Evolutionary conservation across 2,329 filamentous ascomycete genomes (phyloP), one percentile per base, ranked within the genome.

Genomic region (Geosmithia putterillii): DNA sequence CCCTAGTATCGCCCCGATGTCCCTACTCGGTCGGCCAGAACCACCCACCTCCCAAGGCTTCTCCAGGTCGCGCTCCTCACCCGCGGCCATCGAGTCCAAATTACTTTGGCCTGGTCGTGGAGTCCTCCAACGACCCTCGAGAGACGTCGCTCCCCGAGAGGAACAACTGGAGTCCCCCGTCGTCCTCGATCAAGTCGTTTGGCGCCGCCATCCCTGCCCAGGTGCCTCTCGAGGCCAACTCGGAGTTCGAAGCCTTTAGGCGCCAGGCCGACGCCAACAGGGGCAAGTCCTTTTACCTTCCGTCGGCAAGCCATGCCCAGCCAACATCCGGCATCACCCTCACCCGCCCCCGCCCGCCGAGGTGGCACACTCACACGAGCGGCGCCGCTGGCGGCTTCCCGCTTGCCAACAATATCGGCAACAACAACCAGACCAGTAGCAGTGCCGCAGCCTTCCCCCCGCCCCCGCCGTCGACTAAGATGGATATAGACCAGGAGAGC

Each of bases 221-320:
- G 49, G 65, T 87, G 7, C 74, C 85, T 0, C 65, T 86, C 42
- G 83, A 90, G 53, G 77, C 81, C 28, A 88, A 89, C 53, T 76
- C 83, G 7, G 81, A 88, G n/a, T 90, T 84, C 49, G 86, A 90
- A 57, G 82, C 83, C 2, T 90, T 94, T 57, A 73, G 72, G 51
- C 77, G 73, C 49, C 81, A 87, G 54, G 74, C 78, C n/a, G 84
- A 89, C 54, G 69, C 74, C 32, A 81, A 80, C 51, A 63, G 65
- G 38, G 61, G 65, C 41, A 66, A 60, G 40, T 56, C 63, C 0
- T 62, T 62, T 35, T 76, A 58, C 28, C 59, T 81, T 8, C 61
- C 65, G 45, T 58, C 63, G 39, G 67, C 22, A 1, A 66, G 73
- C 46, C 71, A 75, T 47, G 59, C 62, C 20, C 61, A 62, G 21